A percentile compares a stretch with the other conserved stretches of the same genome.
Conservation (phyloP, 139 green algal species). For the Coelastrella sp. region DNA sequence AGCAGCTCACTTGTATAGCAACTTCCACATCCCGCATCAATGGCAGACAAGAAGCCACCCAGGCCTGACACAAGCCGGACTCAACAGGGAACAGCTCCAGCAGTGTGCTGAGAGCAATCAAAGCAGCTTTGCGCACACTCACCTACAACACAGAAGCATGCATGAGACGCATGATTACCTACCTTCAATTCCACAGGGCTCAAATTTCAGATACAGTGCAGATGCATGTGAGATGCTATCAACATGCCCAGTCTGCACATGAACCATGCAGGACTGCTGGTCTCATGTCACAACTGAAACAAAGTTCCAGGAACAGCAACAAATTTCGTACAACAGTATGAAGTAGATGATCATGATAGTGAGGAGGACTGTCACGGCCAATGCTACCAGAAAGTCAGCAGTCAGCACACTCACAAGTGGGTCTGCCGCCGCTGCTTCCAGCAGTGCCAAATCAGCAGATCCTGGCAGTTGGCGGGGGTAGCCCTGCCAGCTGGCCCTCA, state of each 20-base stretch:
- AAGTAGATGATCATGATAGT: not conserved
- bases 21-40: constrained; percentile 70
- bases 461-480: constrained; percentile 30
- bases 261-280: not conserved
- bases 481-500: constrained; percentile 53
- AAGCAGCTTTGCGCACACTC: constrained; percentile 71
- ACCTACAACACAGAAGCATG: constrained; percentile 56
- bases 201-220: too few relatives aligned
- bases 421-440: constrained; percentile 74
- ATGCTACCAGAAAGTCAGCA: not conserved
- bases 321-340: not conserved
- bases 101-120: constrained; percentile 64
- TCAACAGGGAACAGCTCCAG: constrained; percentile 60
- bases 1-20: constrained; percentile 42
- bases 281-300: not conserved
- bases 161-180: not conserved
- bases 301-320: constrained; percentile 9
- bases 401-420: constrained; percentile 60
- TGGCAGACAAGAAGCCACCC: constrained; percentile 70
- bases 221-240: too few relatives aligned
- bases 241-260: not conserved
- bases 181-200: not conserved
- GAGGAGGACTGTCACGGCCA: too few relatives aligned
- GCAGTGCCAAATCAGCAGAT: constrained; percentile 59
- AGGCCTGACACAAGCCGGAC: constrained; percentile 61